Base-by-base conservation (phyloP, 78 protist species). In the Emiliania huxleyi region DNA sequence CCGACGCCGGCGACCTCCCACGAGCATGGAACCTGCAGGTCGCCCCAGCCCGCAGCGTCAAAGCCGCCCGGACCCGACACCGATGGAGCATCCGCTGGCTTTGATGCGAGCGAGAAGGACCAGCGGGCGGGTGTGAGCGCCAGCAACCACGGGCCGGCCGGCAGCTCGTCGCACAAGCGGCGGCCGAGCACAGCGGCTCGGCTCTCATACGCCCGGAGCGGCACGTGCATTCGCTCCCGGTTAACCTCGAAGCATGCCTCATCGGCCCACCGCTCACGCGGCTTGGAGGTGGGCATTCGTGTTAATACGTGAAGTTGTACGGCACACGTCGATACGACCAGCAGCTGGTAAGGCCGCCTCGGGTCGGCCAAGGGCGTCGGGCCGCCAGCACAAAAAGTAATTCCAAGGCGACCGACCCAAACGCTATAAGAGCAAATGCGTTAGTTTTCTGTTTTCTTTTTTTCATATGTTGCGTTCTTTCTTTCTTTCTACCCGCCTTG, bases 1-100 rank as follows among this genome's bases (percentile, higher is more conserved):
- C 90, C 90, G 90, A 15, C 8, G 25, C 56, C 90, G 23, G 90
- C 90, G 44, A 43, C 8, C 38, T 84, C 73, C 90, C 90, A 84
- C 35, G 90, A 84, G 38, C 21, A 25, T 23, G 90, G 90, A 19
- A 84, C 90, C 11, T 43, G 37, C 23, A 84, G 4, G 1, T 1
- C 4, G 42, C 21, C 38, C 90, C 90, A 84, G 35, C 29, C 45
- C 23, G 21, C 2, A 29, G 43, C n/a, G 87, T 15, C 48, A 48
- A 4, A 4, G 46, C 44, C 26, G 46, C 23, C 5, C 0, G 25
- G 23, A 8, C 1, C 19, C 33, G 46, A 25, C 23, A 21, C 29
- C 38, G n/a, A 2, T 1, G 87, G 87, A 33, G 46, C 87, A 26
- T 2, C 2, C 48, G 5, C 5, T 0, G 45, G 43, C 26, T 2